A percentile compares a stretch with the other conserved stretches of the same genome.
Evolutionary conservation across 2,329 filamentous ascomycete genomes (phyloP).

Genomic region (Geosmithia morbida): DNA sequence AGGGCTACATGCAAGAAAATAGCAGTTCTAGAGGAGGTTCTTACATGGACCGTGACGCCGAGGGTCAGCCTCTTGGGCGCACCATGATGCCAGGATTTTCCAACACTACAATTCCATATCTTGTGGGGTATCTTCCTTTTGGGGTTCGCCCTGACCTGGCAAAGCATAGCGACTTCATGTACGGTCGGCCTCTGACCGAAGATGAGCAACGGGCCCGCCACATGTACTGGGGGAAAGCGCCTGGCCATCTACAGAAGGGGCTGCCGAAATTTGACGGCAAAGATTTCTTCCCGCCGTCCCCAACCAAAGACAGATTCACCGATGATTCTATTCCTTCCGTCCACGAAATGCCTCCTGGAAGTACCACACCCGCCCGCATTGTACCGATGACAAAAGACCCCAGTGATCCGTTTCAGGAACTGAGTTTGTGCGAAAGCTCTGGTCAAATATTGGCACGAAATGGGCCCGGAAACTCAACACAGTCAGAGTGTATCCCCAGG

Average conservation of each 20-base stretch:
- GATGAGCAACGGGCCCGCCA: conserved; percentile 44
- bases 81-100: not conserved
- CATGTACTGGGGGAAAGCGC: conserved; percentile 45
- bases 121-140: conserved; percentile 35
- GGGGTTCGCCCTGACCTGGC: conserved; percentile 26
- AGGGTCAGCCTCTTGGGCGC: not conserved
- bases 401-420: conserved; percentile 9
- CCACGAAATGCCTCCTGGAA: not conserved
- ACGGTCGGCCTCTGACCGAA: conserved; percentile 39
- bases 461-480: conserved; percentile 13
- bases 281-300: conserved; percentile 46
- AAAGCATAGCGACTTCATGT: conserved; percentile 33
- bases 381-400: conserved; percentile 1
- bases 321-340: not conserved
- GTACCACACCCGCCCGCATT: not conserved
- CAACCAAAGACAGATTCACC: conserved; percentile 20
- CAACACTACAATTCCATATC: conserved; percentile 26
- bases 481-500: conserved; percentile 16
- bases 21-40: not conserved
- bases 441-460: conserved; percentile 8
- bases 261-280: conserved; percentile 52
- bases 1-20: not conserved
- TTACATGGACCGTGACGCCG: conserved; percentile 7
- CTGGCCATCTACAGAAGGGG: conserved; percentile 32
- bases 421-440: conserved; percentile 4